phyloP scores from a whole-genome alignment of 768 basidiomycete species.

The Epithele typhae region DNA sequence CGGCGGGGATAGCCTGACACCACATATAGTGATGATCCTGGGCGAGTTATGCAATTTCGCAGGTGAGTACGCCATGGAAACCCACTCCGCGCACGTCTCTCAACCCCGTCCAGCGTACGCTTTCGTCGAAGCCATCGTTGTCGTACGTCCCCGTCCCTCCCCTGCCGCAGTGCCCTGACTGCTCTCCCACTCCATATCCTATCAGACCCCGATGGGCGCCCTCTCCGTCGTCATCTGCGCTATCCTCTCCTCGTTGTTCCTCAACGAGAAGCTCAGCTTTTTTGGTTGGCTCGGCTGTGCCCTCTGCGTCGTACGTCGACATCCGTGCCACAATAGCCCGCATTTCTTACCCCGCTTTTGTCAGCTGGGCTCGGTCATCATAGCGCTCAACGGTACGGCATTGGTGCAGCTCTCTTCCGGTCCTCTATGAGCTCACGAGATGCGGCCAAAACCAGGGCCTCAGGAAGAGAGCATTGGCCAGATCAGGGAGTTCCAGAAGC shows the following conservation, averaged over 20 bases:
- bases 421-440: not conserved
- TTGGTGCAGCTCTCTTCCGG: slow-evolving; percentile 12
- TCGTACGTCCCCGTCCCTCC: slow-evolving; percentile 69
- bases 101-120: slow-evolving; percentile 59
- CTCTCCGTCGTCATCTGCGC: slow-evolving; percentile 95
- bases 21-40: slow-evolving; percentile 75
- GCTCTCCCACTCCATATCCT: not conserved
- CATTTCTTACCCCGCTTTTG: slow-evolving; percentile 1
- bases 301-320: slow-evolving; percentile 74
- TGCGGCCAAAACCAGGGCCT: slow-evolving; percentile 42
- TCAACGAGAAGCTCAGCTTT: slow-evolving; percentile 88
- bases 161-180: not conserved
- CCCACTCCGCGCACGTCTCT: slow-evolving; percentile 24
- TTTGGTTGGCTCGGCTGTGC: slow-evolving; percentile 97
- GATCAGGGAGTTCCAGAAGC: slow-evolving; percentile 65
- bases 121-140: slow-evolving; percentile 89
- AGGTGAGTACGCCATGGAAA: slow-evolving; percentile 46
- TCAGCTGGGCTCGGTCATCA: slow-evolving; percentile 81
- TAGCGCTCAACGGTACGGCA: slow-evolving; percentile 74
- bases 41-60: slow-evolving; percentile 87
- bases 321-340: not conserved
- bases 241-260: slow-evolving; percentile 87
- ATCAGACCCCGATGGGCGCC: slow-evolving; percentile 88
- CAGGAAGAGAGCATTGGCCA: slow-evolving; percentile 64
- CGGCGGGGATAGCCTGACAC: not conserved